Evolutionary conservation across 2,329 filamentous ascomycete species (phyloP), one percentile per base, ranked within the genome.

Genomic region (Fusarium redolens): DNA sequence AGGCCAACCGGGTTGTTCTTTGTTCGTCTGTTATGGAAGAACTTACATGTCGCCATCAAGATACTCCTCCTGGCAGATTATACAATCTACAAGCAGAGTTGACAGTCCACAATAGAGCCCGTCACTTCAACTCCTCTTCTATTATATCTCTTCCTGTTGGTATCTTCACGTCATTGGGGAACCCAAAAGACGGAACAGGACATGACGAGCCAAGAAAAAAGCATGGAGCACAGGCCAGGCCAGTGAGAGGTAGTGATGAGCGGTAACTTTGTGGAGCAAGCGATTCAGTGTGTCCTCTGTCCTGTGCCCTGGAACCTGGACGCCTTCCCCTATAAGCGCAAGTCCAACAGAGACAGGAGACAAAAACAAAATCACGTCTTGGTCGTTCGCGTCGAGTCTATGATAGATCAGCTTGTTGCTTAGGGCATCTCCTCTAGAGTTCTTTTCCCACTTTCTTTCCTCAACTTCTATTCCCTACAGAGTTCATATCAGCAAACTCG

Each of bases 211-310:
- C 65, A 68, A 68, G 65, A 30, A 68, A 62, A 67, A 68, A 47
- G 48, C 63, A 61, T 47, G 52, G 45, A 61, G 60, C 35, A 37
- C 66, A 69, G 52, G 37, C 37, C 30, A 52, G 52, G 18, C 63
- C 35, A 60, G 40, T 22, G 50, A 37, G 35, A 17, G 35, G 25
- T 54, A 41, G 30, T 40, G 31, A 57, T 57, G 44, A 43, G 51
- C 37, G 20, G 28, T 38, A 40, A 33, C 30, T 44, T 50, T 50
- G 65, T 62, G 63, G 65, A 68, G 65, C 48, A 48, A 30, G 22
- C 38, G 56, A 61, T 58, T 61, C 68, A 57, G 61, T 51, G 68
- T 61, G 61, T 59, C 35, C 54, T 51, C 62, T 61, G 61, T 59
- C 35, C 54, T 72, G 54, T 37, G 48, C 48, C 48, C 48, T 51